Evolutionary conservation across 192 early-diverging fungal species (phyloP), one percentile per base, ranked within the genome.

Genomic region (Cladochytrium replicatum): DNA sequence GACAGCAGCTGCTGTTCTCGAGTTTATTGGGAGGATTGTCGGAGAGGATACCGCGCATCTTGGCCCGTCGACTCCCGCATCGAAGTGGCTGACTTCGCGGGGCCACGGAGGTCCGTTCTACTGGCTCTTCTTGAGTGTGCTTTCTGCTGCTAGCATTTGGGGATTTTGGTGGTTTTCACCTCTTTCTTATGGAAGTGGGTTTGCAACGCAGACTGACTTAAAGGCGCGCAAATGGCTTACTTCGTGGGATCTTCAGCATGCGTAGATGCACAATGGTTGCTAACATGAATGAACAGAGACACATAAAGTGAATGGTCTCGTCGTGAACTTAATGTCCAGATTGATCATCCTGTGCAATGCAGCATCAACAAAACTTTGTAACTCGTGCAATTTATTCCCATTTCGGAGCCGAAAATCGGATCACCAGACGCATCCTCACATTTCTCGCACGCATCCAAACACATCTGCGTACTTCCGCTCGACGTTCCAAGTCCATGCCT

Each of bases 221-320:
- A 46, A 69, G 41, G 52, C 54, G 6, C 70, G 80, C 38, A 87
- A 85, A 60, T 81, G 83, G 76, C 57, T 93, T 19, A 29, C 61
- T 23, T 68, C 60, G n/a, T 98, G 91, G 83, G 91, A 98, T 52
- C 71, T 95, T 13, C 95, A 98, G 59, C 63, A 75, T 53, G 68
- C 73, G n/a, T 72, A 27, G 17, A 17, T 13, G 34, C 13, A 37
- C 13, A 37, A 37, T n/a, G n/a, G n/a, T n/a, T n/a, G n/a, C n/a
- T n/a, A n/a, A n/a, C n/a, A n/a, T n/a, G n/a, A n/a, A n/a, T n/a
- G n/a, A n/a, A n/a, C n/a, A n/a, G n/a, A n/a, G n/a, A n/a, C n/a
- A n/a, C n/a, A n/a, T n/a, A n/a, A n/a, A n/a, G n/a, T n/a, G n/a
- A n/a, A n/a, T n/a, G n/a, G n/a, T n/a, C n/a, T n/a, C n/a, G n/a